phyloP scores from a whole-genome alignment of 768 basidiomycete genomes.

The Podaxis sp. region DNA sequence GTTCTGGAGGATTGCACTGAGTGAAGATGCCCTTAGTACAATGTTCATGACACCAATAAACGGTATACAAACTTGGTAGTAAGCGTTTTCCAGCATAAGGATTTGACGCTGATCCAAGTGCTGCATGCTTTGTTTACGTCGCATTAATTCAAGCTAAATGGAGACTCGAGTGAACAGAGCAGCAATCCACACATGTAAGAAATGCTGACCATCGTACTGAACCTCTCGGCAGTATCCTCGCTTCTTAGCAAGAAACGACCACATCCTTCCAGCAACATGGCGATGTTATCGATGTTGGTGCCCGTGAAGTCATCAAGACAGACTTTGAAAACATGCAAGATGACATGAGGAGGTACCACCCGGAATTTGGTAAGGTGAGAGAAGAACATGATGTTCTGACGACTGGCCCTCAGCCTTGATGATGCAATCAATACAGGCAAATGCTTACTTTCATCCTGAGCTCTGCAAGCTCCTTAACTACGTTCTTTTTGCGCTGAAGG shows the following conservation, averaged over 20 bases:
- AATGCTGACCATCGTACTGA: constrained; percentile 76
- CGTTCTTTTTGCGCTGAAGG: constrained; percentile 90
- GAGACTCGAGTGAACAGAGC: not conserved
- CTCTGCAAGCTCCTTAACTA: constrained; percentile 87
- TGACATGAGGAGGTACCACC: constrained; percentile 87
- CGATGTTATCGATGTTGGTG: constrained; percentile 90
- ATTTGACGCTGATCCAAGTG: constrained; percentile 91
- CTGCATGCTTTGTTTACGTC: constrained; percentile 89
- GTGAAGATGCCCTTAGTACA: not conserved
- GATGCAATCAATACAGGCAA: not conserved
- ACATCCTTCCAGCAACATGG: constrained; percentile 89
- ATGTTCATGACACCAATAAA: no score
- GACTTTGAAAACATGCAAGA: constrained; percentile 95
- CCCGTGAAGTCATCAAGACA: constrained; percentile 94
- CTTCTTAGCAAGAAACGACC: constrained; percentile 88
- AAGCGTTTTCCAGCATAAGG: constrained; percentile 93
- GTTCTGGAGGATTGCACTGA: constrained; percentile 96
- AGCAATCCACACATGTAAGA: not conserved
- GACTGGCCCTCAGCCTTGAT: not conserved
- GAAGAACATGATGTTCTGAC: constrained; percentile 83
- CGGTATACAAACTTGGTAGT: constrained; percentile 73
- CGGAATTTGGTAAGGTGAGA: constrained; percentile 95
- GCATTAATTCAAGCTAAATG: constrained; percentile 84
- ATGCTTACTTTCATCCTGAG: constrained; percentile 72
- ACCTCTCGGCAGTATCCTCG: constrained; percentile 85